A percentile compares a stretch with the other conserved stretches of the same genome.
phyloP scores from a whole-genome alignment of 2,329 filamentous ascomycete species.

The Neophaeococcomyces mojaviensis region DNA sequence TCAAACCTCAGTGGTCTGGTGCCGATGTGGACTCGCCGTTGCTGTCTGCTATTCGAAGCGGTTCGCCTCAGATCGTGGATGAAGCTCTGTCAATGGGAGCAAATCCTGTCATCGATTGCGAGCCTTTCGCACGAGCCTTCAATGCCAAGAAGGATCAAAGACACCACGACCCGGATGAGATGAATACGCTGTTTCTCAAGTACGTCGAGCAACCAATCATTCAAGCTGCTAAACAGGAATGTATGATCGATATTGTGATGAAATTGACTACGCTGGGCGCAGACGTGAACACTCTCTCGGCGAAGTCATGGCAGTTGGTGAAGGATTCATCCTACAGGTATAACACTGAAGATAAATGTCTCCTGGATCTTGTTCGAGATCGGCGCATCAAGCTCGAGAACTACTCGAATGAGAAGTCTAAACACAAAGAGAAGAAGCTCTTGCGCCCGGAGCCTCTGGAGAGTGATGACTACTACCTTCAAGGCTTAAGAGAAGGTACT shows the following conservation, averaged over 20 bases:
- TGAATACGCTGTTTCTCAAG: conserved; percentile 42
- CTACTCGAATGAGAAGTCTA: conserved; percentile 34
- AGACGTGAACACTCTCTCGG: conserved; percentile 55
- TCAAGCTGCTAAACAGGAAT: conserved; percentile 46
- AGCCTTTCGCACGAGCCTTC: conserved; percentile 55
- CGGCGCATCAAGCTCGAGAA: conserved; percentile 45
- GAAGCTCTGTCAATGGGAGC: conserved; percentile 60
- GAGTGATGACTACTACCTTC: conserved; percentile 46
- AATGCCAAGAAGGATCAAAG: conserved; percentile 26
- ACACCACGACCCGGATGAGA: conserved; percentile 37
- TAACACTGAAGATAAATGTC: conserved; percentile 27
- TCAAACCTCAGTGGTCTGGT: conserved; percentile 31
- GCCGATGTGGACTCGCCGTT: conserved; percentile 44
- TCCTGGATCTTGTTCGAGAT: conserved; percentile 54
- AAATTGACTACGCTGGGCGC: conserved; percentile 57
- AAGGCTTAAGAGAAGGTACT: conserved; percentile 41
- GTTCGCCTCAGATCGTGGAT: conserved; percentile 47
- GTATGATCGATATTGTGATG: conserved; percentile 42
- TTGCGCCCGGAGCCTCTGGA: conserved; percentile 17
- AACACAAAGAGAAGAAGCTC: not conserved
- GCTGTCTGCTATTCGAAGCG: conserved; percentile 49
- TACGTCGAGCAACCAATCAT: conserved; percentile 59
- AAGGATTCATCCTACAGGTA: conserved; percentile 27
- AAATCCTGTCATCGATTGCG: conserved; percentile 52
- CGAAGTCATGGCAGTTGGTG: conserved; percentile 24